Conservation (phyloP, 2,329 filamentous ascomycete species). For the Hypoxylon sp. region DNA sequence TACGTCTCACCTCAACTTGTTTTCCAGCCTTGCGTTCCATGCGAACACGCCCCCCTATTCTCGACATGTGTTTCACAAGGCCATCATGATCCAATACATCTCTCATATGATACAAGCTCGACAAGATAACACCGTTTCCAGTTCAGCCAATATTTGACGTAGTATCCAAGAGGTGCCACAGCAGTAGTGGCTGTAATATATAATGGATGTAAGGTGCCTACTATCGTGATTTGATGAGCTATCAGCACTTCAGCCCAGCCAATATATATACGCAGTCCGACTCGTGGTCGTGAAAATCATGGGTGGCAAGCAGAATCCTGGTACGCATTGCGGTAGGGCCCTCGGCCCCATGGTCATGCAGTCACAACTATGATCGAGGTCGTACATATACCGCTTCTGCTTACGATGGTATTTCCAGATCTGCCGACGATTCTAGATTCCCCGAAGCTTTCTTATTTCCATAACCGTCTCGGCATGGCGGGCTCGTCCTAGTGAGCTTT, state of each 20-base stretch:
- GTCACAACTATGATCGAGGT: constrained; percentile 14
- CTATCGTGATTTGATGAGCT: background rate
- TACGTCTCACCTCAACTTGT: constrained; percentile 12
- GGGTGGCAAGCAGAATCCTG: background rate
- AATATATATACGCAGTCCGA: background rate
- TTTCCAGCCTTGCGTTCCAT: constrained; percentile 6
- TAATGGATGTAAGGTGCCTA: background rate
- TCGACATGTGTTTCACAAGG: background rate
- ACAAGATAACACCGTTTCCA: background rate
- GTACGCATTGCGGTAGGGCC: background rate
- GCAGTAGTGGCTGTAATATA: background rate
- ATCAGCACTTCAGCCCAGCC: background rate
- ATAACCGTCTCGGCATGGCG: constrained; percentile 10
- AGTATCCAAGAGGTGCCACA: constrained; percentile 1
- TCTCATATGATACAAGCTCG: background rate
- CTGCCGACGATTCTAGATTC: constrained; percentile 21
- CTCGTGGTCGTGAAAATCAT: background rate
- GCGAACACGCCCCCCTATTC: background rate
- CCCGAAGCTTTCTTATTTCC: constrained; percentile 11
- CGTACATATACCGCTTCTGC: constrained; percentile 3
- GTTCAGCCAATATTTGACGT: background rate
- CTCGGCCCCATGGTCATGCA: background rate
- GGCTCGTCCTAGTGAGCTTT: constrained; percentile 6
- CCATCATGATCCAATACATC: background rate
- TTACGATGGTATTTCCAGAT: constrained; percentile 17